These are phyloP conservation scores for Acanthamoeba royreba DNA, from an alignment of 208 protist genomes.

Conservation along the genomic window DNA sequence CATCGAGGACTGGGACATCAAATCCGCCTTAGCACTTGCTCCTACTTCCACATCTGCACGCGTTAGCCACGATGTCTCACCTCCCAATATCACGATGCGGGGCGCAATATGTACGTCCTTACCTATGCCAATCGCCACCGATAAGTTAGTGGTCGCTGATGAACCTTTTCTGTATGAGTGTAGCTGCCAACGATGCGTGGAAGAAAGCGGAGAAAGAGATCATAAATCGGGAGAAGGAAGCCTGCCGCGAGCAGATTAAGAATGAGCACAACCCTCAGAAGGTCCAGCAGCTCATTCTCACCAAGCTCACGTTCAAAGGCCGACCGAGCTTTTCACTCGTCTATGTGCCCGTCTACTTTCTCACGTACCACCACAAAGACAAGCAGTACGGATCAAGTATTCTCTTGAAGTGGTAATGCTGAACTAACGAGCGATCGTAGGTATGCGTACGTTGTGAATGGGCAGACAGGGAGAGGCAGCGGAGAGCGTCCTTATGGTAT, in stretches of 20 bases:
- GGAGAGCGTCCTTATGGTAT: constrained; percentile 32
- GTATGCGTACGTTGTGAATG: neutral
- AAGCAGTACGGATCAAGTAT: neutral
- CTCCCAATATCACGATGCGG: too few species aligned
- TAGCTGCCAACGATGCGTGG: neutral
- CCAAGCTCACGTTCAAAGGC: constrained; percentile 33
- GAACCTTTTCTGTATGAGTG: too few species aligned
- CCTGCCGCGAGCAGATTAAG: neutral
- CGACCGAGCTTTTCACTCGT: neutral
- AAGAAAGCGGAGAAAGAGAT: constrained; percentile 37
- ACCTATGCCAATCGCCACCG: too few species aligned
- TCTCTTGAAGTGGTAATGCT: neutral
- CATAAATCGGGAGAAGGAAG: constrained; percentile 8
- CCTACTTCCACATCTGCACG: neutral
- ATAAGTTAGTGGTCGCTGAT: too few species aligned
- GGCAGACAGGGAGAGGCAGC: neutral
- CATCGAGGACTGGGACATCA: constrained; percentile 5
- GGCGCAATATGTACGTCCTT: too few species aligned
- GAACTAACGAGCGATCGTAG: neutral
- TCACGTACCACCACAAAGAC: constrained; percentile 18
- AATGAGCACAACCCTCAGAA: constrained; percentile 4
- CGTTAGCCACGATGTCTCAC: neutral
- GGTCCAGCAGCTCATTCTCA: constrained; percentile 35
- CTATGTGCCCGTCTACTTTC: neutral
- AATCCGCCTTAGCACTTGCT: neutral